Evolutionary conservation across 345 rosid species (phyloP).

Genomic region (Acer saccharum): DNA sequence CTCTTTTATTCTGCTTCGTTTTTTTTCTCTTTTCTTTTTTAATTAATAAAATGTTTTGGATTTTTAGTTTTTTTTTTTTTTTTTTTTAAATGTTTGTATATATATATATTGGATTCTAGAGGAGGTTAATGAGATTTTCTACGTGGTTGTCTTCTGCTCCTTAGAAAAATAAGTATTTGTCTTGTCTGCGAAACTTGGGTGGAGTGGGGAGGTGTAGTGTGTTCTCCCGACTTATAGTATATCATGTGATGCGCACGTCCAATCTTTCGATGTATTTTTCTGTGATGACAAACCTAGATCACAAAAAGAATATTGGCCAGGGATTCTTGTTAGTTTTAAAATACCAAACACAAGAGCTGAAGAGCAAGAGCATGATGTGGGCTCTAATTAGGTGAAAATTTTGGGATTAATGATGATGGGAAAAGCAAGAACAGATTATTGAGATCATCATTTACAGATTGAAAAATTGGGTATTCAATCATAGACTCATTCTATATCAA

Average conservation of each 20-base stretch:
- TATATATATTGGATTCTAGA: background rate
- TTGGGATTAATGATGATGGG: background rate
- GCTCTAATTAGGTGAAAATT: background rate
- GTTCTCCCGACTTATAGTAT: no score
- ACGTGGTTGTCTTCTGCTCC: background rate
- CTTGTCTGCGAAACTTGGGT: background rate
- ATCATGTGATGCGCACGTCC: no score
- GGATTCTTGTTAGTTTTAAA: background rate
- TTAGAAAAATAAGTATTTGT: background rate
- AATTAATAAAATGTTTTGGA: no score
- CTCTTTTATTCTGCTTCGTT: no score
- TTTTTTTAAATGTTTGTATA: no score
- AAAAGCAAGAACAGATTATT: background rate
- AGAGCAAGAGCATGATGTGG: background rate
- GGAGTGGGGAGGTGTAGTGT: background rate
- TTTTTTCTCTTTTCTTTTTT: no score
- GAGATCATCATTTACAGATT: slow-evolving; percentile 3
- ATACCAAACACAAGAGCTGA: no score
- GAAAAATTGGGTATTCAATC: background rate
- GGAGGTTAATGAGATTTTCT: background rate
- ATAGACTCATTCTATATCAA: background rate
- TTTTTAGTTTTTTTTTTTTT: no score
- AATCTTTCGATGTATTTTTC: background rate
- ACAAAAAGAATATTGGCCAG: background rate
- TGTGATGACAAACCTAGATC: background rate